A percentile compares a stretch with the other conserved stretches of the same genome.
Evolutionary conservation across 2,329 filamentous ascomycete species (phyloP).

Genomic region (Ceratocystiopsis sp.): DNA sequence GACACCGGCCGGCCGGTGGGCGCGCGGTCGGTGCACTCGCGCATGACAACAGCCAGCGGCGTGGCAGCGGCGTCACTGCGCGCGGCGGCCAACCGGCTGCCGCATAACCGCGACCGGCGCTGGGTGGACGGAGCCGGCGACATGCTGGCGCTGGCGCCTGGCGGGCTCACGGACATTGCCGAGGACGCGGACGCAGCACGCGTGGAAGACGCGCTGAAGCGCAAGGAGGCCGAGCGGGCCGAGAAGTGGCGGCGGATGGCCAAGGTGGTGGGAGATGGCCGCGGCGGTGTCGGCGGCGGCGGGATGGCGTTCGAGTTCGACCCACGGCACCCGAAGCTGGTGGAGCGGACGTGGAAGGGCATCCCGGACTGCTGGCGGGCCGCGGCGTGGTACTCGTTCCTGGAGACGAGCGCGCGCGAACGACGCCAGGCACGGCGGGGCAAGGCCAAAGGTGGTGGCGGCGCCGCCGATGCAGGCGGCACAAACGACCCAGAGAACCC

Average conservation of each 20-base stretch:
- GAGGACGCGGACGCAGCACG: constrained; percentile 38
- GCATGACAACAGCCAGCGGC: constrained; percentile 15
- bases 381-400: constrained; percentile 88
- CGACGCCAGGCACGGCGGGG: constrained; percentile 1
- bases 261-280: constrained; percentile 33
- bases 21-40: constrained; percentile 40
- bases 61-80: constrained; percentile 38
- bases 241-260: constrained; percentile 56
- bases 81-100: constrained; percentile 40
- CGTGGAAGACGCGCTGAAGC: constrained; percentile 37
- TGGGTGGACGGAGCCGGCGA: constrained; percentile 50
- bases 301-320: constrained; percentile 66
- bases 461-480: not conserved
- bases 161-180: constrained; percentile 33
- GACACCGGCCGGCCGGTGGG: constrained; percentile 19
- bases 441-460: not conserved
- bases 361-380: constrained; percentile 92
- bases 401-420: constrained; percentile 55
- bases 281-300: constrained; percentile 4
- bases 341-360: constrained; percentile 91
- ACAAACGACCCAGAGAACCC: not conserved
- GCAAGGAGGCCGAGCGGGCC: constrained; percentile 43
- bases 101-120: constrained; percentile 42
- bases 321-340: constrained; percentile 61
- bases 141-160: constrained; percentile 44